Base-by-base conservation (phyloP, 495 filamentous ascomycete genomes). In the Aspergillus heteromorphus region DNA sequence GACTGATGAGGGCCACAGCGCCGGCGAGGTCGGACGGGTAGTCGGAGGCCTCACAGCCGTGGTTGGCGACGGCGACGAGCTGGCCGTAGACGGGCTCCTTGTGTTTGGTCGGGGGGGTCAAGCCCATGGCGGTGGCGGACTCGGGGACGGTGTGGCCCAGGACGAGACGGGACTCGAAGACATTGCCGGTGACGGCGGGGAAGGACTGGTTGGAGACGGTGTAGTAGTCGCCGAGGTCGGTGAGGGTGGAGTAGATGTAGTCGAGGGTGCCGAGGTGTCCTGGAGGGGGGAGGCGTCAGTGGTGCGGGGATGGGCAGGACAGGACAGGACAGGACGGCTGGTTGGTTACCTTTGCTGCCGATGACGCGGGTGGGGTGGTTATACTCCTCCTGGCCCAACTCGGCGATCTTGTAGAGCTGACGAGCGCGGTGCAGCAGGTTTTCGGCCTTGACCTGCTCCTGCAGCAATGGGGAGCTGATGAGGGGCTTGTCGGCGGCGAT, bases 281-380 rank as follows among this genome's bases (percentile, higher is more conserved):
- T 82, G 11, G 53, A n/a, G n/a, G 41, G 41, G 21, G 13, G 20
- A 27, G 51, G 67, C 27, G 63, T 63, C 51, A 50, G 17, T 20
- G 23, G 7, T 7, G 23, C 3, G 3, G 23, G 23, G 10, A 42
- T 48, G 49, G 51, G 31, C 18, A 34, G 41, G 42, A 36, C 38
- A 40, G 13, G 40, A 50, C 17, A 29, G 45, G 9, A 53, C 29
- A 38, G 45, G 8, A 25, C 6, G 6, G 9, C 17, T 1, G 21
- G 11, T 18, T 27, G 53, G 61, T 68, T 48, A 81, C 83, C 83
- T 55, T 73, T 58, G 52, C 80, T 83, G 19, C 83, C 83, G 56
- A 86, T 85, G 16, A 86, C 83, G 49, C 83, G 73, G 3, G 83
- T 86, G 2, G 82, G 83, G 52, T 83, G 83, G 53, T 74, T 73